These are phyloP conservation scores for Pythium biforme DNA, from an alignment of 352 stramenopile species.

Conservation along the genomic window DNA sequence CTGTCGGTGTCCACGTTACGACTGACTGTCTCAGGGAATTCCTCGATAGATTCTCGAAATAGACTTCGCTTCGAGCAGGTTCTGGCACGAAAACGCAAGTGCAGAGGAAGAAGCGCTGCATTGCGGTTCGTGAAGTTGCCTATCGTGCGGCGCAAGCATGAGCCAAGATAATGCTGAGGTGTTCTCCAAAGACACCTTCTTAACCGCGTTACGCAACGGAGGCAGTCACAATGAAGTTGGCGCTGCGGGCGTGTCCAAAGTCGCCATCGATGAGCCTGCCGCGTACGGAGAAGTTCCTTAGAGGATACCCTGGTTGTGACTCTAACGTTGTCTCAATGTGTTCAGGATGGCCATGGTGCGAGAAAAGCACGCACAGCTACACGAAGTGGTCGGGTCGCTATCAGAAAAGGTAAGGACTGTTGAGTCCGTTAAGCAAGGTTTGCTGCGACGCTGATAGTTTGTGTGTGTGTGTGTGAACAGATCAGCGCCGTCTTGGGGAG, in stretches of 20 bases:
- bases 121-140: constrained; percentile 4
- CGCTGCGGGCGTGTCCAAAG: constrained; percentile 3
- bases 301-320: not conserved
- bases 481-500: constrained; percentile 88
- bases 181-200: constrained; percentile 81
- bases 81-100: not conserved
- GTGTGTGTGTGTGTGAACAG: no score
- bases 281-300: constrained; percentile 30
- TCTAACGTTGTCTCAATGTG: not conserved
- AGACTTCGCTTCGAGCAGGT: not conserved
- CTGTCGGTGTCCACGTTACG: not conserved
- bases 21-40: not conserved
- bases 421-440: no score
- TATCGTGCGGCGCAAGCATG: constrained; percentile 26
- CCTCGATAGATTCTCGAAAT: not conserved
- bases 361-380: constrained; percentile 78
- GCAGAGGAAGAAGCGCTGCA: not conserved
- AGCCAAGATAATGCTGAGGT: constrained; percentile 55
- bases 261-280: constrained; percentile 39
- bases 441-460: not conserved
- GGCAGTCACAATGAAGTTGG: constrained; percentile 15
- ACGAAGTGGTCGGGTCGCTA: constrained; percentile 75
- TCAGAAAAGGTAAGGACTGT: constrained; percentile 64
- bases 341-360: constrained; percentile 74
- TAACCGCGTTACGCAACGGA: constrained; percentile 65